phyloP scores from a whole-genome alignment of 805 yeast genomes.

The Debaryomyces tyrocola region DNA sequence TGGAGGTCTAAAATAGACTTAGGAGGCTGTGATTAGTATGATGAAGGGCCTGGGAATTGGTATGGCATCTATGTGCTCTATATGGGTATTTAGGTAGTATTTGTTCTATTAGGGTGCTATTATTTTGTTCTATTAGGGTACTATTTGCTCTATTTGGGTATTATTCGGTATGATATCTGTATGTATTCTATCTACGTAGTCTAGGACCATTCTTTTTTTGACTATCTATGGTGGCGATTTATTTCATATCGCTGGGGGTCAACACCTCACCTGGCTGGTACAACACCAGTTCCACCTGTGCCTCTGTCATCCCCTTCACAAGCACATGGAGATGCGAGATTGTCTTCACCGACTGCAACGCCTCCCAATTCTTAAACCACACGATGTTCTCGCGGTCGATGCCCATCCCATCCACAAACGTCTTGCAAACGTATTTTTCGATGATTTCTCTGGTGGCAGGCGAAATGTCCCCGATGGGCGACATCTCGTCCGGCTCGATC shows the following conservation, averaged over 20 bases:
- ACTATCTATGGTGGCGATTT: too few species aligned
- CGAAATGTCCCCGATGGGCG: constrained; percentile 53
- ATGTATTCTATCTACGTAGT: too few species aligned
- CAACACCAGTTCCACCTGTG: constrained; percentile 17
- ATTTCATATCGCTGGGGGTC: not conserved
- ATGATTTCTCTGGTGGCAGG: constrained; percentile 40
- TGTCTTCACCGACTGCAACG: constrained; percentile 64
- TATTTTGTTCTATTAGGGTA: too few species aligned
- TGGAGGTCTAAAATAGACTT: not conserved
- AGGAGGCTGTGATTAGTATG: not conserved
- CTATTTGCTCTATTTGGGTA: too few species aligned
- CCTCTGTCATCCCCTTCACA: constrained; percentile 39
- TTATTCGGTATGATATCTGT: too few species aligned
- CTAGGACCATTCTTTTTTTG: too few species aligned
- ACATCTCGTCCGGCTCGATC: constrained; percentile 51
- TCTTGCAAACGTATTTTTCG: constrained; percentile 44
- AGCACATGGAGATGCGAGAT: constrained; percentile 73
- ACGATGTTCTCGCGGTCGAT: constrained; percentile 38
- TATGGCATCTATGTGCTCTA: too few species aligned
- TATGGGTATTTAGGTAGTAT: too few species aligned
- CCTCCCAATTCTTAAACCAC: constrained; percentile 76
- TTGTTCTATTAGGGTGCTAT: too few species aligned
- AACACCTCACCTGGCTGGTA: constrained; percentile 15
- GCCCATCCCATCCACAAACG: constrained; percentile 48
- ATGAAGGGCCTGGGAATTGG: too few species aligned